Evolutionary conservation across 2,329 filamentous ascomycete species (phyloP), one percentile per base, ranked within the genome.

Genomic region (Xylaria sp.): DNA sequence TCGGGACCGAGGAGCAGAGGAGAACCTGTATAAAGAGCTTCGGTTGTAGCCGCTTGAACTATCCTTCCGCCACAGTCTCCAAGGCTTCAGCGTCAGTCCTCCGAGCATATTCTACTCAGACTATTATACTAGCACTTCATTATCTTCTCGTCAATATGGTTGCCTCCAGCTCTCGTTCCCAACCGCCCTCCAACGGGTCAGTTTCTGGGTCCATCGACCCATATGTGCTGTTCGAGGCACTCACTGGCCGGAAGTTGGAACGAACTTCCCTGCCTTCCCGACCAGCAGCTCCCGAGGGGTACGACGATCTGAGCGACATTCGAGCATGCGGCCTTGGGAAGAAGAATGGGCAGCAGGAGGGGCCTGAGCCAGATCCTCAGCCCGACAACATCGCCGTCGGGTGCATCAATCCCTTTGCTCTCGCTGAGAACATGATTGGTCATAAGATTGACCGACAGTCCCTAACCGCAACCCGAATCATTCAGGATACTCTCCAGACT

Each of bases 341-440:
- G 13, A 72, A 74, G 61, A 67, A 78, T 6, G 56, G 65, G 5
- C 69, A 73, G 12, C 72, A 73, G 62, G 69, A 78, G 28, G 73
- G 75, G 28, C 76, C 72, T 20, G 69, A 74, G 9, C 80, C 81
- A 25, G 82, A 84, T 58, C 75, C 74, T 31, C 76, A 78, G 0
- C 82, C 82, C 62, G 78, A 82, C 74, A 76, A 83, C 54, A 73
- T 83, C 52, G 70, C 73, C 23, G 75, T 84, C 44, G 82, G 82
- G 18, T 81, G 75, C 66, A 79, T 81, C 76, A 84, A 84, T 76
- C 83, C 83, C 1, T 84, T 82, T 67, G 82, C 83, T 20, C 77
- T 84, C 13, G 80, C 80, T 3, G 83, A 84, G 76, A 81, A 82
- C 25, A 77, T 84, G 62, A 73, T 84, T 37, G 81, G 82, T 65